Base-by-base conservation (phyloP, 2,329 filamentous ascomycete genomes). In the Dendryphion nanum region DNA sequence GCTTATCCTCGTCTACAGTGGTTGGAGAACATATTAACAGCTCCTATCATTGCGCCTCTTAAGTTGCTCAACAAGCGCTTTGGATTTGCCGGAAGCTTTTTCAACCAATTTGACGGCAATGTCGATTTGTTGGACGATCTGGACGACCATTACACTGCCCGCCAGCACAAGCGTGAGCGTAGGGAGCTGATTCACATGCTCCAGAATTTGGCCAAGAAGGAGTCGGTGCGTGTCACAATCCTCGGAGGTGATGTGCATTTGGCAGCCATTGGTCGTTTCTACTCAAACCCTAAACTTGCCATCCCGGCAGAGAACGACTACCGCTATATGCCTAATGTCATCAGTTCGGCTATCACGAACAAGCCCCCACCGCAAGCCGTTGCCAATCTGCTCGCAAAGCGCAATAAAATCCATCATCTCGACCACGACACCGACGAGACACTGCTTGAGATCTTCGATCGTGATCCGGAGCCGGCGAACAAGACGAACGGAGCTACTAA, bases 1-100 rank as follows among this genome's bases (percentile, higher is more conserved):
- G 71, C 72, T 1, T 75, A 78, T 47, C 75, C 74, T 2, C 88
- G 91, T 52, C 75, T 96, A 37, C 93, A 90, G n/a, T 96, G 91
- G 91, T 76, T 96, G 4, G 91, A 97, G 63, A 96, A 95, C 57
- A 86, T 96, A 41, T 79, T 97, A 52, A 78, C 79, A 13, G 94
- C 88, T 44, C 90, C 91, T 1, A 52, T 96, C 17, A 90, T 96
- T 58, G 89, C 85, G 0, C 89, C 90, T 0, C 81, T 96, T 59
- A 90, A 89, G 57, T 83, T 97, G 46, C 64, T 96, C 53, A 93
- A 95, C 72, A 86, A 90, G 63, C 81, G 90, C 18, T 95, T 97
- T 50, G 91, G 91, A 40, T 69, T 95, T 30, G 85, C 85, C 4
- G 90, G 89, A 33, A 81, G 82, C 36, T 74, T 96, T 30, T 95